These are phyloP conservation scores for Mimosa pudica DNA, from an alignment of 306 rosid genomes.

Conservation along the genomic window DNA sequence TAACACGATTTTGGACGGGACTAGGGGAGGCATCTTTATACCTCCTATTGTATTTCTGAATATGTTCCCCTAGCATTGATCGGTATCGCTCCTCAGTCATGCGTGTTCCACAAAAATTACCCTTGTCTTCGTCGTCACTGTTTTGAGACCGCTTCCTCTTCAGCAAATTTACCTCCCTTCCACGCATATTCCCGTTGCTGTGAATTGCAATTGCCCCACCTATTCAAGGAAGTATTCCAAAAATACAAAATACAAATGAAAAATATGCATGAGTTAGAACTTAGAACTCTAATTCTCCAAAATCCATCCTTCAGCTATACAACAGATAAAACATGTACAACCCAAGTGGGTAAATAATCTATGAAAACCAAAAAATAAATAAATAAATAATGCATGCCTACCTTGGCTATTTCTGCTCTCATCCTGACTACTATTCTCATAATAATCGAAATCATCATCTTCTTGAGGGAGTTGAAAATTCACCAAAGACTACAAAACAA, in stretches of 20 bases:
- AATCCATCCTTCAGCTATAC: constrained; percentile 24
- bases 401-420: constrained; percentile 98
- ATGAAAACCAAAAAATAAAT: constrained; percentile 6
- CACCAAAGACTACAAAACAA: constrained; percentile 83
- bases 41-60: constrained; percentile 88
- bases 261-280: constrained; percentile 23
- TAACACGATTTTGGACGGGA: constrained; percentile 57
- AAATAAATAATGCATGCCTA: constrained; percentile 34
- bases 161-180: constrained; percentile 54
- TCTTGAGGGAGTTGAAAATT: constrained; percentile 90
- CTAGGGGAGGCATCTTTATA: constrained; percentile 64
- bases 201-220: constrained; percentile 58
- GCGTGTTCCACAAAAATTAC: constrained; percentile 50
- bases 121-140: constrained; percentile 73
- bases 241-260: constrained; percentile 23
- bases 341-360: constrained; percentile 26
- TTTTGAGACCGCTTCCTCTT: constrained; percentile 65
- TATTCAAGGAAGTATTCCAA: constrained; percentile 43
- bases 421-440: constrained; percentile 97
- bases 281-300: constrained; percentile 26
- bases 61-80: constrained; percentile 94
- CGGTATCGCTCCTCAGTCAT: constrained; percentile 84
- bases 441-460: constrained; percentile 88
- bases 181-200: constrained; percentile 66
- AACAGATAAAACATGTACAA: background rate